A percentile compares a stretch with the other conserved stretches of the same genome.
Evolutionary conservation across 2,329 filamentous ascomycete species (phyloP).

Genomic region (Microascus cirrosus): DNA sequence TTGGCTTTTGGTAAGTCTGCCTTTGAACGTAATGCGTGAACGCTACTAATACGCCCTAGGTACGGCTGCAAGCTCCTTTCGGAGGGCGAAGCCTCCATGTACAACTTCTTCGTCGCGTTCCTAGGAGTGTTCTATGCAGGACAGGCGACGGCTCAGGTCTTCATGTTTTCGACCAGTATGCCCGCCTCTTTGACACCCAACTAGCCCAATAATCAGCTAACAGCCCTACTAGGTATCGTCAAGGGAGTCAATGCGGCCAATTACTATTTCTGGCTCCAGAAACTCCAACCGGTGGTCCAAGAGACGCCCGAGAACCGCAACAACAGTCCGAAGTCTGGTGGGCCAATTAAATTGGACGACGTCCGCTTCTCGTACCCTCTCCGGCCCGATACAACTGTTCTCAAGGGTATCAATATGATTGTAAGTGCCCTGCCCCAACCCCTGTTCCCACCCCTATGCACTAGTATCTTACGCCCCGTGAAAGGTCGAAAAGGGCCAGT

Average conservation of each 20-base stretch:
- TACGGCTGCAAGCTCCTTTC: constrained; percentile 28
- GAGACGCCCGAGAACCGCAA: constrained; percentile 5
- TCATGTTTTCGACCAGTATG: constrained; percentile 33
- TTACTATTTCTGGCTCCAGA: constrained; percentile 29
- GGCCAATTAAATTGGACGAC: constrained; percentile 32
- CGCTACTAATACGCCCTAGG: constrained; percentile 10
- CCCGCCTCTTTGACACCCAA: constrained; percentile 17
- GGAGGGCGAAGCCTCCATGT: constrained; percentile 31
- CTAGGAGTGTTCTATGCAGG: constrained; percentile 35
- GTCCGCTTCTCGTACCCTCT: constrained; percentile 48
- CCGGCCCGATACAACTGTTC: constrained; percentile 20
- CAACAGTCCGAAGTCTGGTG: constrained; percentile 15
- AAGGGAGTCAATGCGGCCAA: constrained; percentile 35
- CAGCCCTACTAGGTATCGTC: constrained; percentile 30
- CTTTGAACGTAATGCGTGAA: constrained; percentile 37
- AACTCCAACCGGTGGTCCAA: constrained; percentile 12
- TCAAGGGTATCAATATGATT: constrained; percentile 25
- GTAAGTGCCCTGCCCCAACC: constrained; percentile 42
- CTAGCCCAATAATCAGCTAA: constrained; percentile 39
- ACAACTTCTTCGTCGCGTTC: constrained; percentile 39
- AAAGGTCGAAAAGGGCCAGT: constrained; percentile 31
- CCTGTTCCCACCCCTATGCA: background rate
- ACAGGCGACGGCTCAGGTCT: constrained; percentile 27
- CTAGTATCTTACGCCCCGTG: background rate
- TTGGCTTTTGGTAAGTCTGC: constrained; percentile 26